Evolutionary conservation across 2,329 filamentous ascomycete species (phyloP).

Genomic region (Aspergillus jensenii): DNA sequence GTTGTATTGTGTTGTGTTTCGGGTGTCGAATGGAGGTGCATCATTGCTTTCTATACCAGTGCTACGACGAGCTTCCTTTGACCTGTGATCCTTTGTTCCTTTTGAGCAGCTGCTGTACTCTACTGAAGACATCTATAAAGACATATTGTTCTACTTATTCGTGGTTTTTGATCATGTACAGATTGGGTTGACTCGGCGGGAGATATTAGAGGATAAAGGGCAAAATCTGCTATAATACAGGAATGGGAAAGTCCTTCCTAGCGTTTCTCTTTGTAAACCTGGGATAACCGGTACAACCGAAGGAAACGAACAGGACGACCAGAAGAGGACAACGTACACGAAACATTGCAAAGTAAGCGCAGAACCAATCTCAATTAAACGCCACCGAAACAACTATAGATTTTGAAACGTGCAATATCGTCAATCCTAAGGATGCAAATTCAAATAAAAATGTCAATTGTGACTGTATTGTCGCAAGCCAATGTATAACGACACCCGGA

Average conservation of each 20-base stretch:
- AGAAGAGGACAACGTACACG: conserved; percentile 12
- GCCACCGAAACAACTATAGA: conserved; percentile 14
- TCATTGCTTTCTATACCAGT: conserved; percentile 27
- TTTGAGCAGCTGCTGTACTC: conserved; percentile 24
- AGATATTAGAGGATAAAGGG: background rate
- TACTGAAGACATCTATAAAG: conserved; percentile 14
- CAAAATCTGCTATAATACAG: background rate
- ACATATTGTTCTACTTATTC: conserved; percentile 14
- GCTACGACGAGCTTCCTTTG: conserved; percentile 17
- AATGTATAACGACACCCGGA: conserved; percentile 1
- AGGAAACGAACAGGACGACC: conserved; percentile 7
- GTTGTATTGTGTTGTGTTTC: conserved; percentile 5
- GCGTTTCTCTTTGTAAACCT: background rate
- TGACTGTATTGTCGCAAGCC: conserved; percentile 7
- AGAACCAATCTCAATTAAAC: conserved; percentile 13
- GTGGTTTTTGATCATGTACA: background rate
- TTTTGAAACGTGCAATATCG: conserved; percentile 16
- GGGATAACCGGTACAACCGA: background rate
- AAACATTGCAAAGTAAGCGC: background rate
- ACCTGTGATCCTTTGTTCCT: conserved; percentile 1
- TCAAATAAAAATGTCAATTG: conserved; percentile 4
- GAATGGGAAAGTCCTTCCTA: background rate
- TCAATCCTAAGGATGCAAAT: conserved; percentile 18
- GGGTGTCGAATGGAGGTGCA: conserved; percentile 19
- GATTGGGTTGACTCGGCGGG: background rate